Percentiles rank a stretch among this genome's conserved stretches.
Conservation (phyloP, 169 alveolate genomes). For the Perkinsus chesapeaki region DNA sequence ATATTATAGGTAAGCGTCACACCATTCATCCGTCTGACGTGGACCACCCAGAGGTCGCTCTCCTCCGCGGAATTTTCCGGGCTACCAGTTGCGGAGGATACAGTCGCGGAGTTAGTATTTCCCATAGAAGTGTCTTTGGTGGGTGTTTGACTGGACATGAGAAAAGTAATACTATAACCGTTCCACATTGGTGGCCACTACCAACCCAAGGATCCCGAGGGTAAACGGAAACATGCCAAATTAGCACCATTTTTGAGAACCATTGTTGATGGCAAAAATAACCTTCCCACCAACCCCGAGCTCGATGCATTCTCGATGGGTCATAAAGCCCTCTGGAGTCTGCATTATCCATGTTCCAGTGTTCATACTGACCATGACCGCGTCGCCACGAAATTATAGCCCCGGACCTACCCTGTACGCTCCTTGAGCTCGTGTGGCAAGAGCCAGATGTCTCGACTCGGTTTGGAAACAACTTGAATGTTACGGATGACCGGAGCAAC, state of each 20-base stretch:
- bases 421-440: conserved; percentile 74
- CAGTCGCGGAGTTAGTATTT: not conserved
- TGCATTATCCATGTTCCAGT: conserved; percentile 71
- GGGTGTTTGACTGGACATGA: not conserved
- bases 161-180: not conserved
- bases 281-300: conserved; percentile 82
- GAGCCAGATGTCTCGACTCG: conserved; percentile 80
- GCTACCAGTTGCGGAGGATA: too few relatives aligned
- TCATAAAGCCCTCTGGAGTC: conserved; percentile 65
- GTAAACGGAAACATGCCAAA: not conserved
- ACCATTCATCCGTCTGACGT: not conserved
- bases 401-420: conserved; percentile 49
- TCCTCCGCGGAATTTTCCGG: not conserved
- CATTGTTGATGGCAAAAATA: conserved; percentile 73
- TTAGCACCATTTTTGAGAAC: conserved; percentile 70
- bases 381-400: not conserved
- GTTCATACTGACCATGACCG: not conserved
- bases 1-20: not conserved
- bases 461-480: conserved; percentile 74
- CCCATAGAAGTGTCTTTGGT: not conserved
- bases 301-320: conserved; percentile 72
- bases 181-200: not conserved
- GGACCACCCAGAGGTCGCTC: not conserved
- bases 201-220: not conserved
- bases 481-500: conserved; percentile 59